Percentiles rank a stretch among this genome's conserved stretches.
phyloP scores from a whole-genome alignment of 2,329 filamentous ascomycete species.

The Fusarium tjaetaba region DNA sequence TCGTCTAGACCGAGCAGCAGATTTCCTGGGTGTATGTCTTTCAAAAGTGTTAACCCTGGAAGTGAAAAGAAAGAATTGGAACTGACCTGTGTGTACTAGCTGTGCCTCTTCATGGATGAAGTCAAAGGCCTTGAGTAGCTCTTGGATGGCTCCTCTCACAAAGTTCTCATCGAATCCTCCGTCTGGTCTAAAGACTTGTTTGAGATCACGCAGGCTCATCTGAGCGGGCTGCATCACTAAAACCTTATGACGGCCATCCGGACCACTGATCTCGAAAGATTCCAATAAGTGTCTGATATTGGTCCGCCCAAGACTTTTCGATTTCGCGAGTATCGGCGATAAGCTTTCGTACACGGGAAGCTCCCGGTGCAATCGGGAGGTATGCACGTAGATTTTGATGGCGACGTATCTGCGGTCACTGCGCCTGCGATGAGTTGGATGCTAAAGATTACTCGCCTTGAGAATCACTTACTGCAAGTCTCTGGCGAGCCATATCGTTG shows the following conservation, averaged over 20 bases:
- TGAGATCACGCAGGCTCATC: conserved; percentile 48
- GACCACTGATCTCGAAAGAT: conserved; percentile 34
- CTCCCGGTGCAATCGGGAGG: conserved; percentile 35
- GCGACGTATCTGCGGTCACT: conserved; percentile 44
- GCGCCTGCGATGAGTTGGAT: not conserved
- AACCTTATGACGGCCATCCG: conserved; percentile 33
- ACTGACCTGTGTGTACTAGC: too few species aligned
- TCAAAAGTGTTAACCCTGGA: not conserved
- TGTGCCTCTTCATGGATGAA: conserved; percentile 49
- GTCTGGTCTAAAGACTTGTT: conserved; percentile 39
- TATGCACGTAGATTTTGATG: conserved; percentile 47
- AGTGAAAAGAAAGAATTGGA: accelerated
- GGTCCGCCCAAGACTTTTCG: not conserved
- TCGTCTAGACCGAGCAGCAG: conserved; percentile 38
- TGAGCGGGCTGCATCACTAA: conserved; percentile 42
- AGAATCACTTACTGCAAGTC: not conserved
- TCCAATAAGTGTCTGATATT: conserved; percentile 36
- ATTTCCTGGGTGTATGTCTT: conserved; percentile 44
- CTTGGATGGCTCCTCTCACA: conserved; percentile 44
- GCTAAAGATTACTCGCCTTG: accelerated
- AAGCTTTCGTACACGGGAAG: conserved; percentile 22
- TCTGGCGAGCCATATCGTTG: conserved; percentile 56
- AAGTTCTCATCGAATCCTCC: conserved; percentile 39
- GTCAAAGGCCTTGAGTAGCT: conserved; percentile 48
- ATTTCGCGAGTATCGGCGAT: not conserved